phyloP scores from a whole-genome alignment of 2,329 filamentous ascomycete species.

The Pezicula neosporulosa region DNA sequence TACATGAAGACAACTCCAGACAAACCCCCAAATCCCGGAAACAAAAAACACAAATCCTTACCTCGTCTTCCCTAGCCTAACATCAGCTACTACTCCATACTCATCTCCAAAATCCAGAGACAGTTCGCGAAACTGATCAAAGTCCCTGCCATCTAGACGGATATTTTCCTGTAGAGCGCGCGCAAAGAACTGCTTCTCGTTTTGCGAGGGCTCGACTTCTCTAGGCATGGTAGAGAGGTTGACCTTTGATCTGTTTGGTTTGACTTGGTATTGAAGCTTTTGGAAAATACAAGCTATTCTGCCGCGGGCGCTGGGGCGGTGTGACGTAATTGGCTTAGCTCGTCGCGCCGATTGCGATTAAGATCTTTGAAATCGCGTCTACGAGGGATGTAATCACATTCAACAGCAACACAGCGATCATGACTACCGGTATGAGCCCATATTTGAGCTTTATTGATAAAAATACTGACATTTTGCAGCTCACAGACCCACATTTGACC shows the following conservation, averaged over 20 bases:
- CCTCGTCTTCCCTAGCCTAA: slow-evolving; percentile 88
- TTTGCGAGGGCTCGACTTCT: slow-evolving; percentile 85
- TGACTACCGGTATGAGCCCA: slow-evolving; percentile 45
- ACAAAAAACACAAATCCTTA: slow-evolving; percentile 33
- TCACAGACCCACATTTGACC: slow-evolving; percentile 92
- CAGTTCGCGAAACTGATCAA: slow-evolving; percentile 77
- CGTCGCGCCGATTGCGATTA: background rate
- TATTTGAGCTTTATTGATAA: background rate
- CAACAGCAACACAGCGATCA: slow-evolving; percentile 24
- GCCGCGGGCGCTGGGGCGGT: background rate
- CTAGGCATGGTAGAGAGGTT: slow-evolving; percentile 65
- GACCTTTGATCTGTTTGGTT: background rate
- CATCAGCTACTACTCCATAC: slow-evolving; percentile 84
- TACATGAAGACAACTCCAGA: too few species aligned
- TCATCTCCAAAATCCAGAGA: slow-evolving; percentile 83
- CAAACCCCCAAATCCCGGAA: too few species aligned
- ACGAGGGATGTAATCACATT: background rate
- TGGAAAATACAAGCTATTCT: slow-evolving; percentile 2
- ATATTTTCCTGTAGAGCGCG: slow-evolving; percentile 78
- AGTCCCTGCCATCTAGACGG: slow-evolving; percentile 77
- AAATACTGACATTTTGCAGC: slow-evolving; percentile 39
- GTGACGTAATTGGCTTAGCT: background rate
- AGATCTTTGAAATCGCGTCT: background rate
- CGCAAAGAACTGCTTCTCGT: slow-evolving; percentile 82
- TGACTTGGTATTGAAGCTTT: background rate